Conservation (phyloP, 441 rosid species). For the Codiaeum variegatum region DNA sequence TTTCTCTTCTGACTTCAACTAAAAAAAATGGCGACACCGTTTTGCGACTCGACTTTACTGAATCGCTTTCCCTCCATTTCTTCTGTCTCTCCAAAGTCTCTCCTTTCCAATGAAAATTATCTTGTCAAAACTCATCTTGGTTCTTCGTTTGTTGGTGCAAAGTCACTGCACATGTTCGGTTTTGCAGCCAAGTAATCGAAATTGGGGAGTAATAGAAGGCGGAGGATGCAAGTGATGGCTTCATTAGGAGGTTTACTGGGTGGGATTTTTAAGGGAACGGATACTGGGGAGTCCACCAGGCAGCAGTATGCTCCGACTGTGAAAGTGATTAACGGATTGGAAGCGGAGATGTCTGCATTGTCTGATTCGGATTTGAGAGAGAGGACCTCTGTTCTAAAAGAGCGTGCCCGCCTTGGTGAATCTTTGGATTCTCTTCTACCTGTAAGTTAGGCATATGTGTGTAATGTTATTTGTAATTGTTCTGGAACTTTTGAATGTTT, state of each 20-base stretch:
- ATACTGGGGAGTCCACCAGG: constrained; percentile 83
- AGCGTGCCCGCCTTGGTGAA: constrained; percentile 73
- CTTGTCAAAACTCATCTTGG: constrained; percentile 26
- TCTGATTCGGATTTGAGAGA: constrained; percentile 68
- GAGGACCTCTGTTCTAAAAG: constrained; percentile 61
- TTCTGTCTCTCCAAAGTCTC: constrained; percentile 35
- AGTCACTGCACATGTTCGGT: constrained; percentile 22
- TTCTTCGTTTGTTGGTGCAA: constrained; percentile 39
- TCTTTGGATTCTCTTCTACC: constrained; percentile 84
- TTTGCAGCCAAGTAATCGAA: constrained; percentile 26
- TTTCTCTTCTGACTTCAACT: background rate
- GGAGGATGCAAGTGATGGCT: constrained; percentile 45
- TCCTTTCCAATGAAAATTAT: constrained; percentile 25
- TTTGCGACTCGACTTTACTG: constrained; percentile 42
- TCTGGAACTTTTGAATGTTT: background rate
- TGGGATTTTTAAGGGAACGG: constrained; percentile 77
- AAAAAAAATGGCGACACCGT: constrained; percentile 43
- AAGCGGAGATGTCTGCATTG: constrained; percentile 51
- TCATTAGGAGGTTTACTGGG: constrained; percentile 78
- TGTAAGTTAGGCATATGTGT: constrained; percentile 32
- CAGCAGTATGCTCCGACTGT: constrained; percentile 68
- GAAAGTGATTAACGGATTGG: constrained; percentile 50
- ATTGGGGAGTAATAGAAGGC: constrained; percentile 21
- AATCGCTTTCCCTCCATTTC: constrained; percentile 33
- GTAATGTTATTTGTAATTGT: background rate